These are phyloP conservation scores for Suillus sp. DNA, from an alignment of 768 basidiomycete genomes.

Conservation along the genomic window DNA sequence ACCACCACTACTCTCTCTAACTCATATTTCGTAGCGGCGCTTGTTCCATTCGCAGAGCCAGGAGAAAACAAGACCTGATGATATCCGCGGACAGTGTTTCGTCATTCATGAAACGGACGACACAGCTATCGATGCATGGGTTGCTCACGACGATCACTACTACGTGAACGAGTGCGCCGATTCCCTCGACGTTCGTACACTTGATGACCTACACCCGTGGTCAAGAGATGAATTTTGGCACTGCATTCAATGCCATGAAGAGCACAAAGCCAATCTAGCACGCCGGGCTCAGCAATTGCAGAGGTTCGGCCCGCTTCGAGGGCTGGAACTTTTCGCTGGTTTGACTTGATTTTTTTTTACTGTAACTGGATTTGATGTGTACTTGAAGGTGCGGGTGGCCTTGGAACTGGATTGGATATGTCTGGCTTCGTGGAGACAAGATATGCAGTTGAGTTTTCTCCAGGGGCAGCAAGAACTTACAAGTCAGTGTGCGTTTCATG, in stretches of 20 bases:
- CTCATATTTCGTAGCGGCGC: conserved; percentile 30
- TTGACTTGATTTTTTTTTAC: conserved; percentile 16
- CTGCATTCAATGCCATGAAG: conserved; percentile 45
- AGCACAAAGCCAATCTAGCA: conserved; percentile 34
- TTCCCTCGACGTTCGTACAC: conserved; percentile 21
- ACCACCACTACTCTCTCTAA: conserved; percentile 8
- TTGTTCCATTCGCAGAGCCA: conserved; percentile 43
- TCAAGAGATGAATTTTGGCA: conserved; percentile 29
- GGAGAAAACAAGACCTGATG: conserved; percentile 31
- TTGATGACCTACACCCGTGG: conserved; percentile 30
- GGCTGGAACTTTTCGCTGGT: conserved; percentile 75
- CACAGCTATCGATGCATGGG: conserved; percentile 41
- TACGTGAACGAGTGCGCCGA: conserved; percentile 45
- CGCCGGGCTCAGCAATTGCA: conserved; percentile 34
- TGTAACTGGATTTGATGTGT: conserved; percentile 2
- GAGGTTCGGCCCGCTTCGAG: conserved; percentile 49
- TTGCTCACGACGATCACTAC: conserved; percentile 59
- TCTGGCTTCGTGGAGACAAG: conserved; percentile 63
- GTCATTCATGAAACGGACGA: conserved; percentile 41
- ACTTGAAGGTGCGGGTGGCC: conserved; percentile 67
- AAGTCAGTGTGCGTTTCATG: conserved; percentile 40
- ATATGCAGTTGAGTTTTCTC: conserved; percentile 70
- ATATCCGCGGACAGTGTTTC: conserved; percentile 58
- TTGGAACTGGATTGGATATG: conserved; percentile 66
- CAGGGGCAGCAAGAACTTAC: conserved; percentile 65